These are phyloP conservation scores for Triticum aestivum DNA, from an alignment of 176 grass and related monocot genomes.

Conservation along the genomic window DNA sequence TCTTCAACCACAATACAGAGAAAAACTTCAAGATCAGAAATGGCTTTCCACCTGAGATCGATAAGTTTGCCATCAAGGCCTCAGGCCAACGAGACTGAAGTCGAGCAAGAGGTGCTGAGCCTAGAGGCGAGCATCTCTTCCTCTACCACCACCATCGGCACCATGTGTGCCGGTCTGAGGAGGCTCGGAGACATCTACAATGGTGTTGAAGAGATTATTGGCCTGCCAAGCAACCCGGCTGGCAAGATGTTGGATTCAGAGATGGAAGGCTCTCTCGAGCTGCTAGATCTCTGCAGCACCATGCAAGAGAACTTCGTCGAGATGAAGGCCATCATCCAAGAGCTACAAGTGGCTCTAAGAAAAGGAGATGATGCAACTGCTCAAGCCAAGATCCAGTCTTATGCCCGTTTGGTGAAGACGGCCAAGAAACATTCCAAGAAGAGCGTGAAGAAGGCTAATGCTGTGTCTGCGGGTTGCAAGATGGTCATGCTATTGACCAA, in stretches of 20 bases:
- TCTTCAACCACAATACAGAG: not conserved
- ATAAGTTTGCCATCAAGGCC: conserved; percentile 32
- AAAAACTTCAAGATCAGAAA: not conserved
- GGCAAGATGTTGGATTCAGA: not conserved
- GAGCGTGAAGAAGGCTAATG: not conserved
- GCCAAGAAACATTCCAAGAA: conserved; percentile 32
- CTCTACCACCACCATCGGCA: not conserved
- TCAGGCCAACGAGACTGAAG: not conserved
- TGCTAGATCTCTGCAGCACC: too few relatives aligned
- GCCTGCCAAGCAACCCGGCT: conserved; percentile 35
- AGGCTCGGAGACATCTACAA: conserved; percentile 21
- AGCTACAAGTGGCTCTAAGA: conserved; percentile 30
- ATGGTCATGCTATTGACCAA: conserved; percentile 21
- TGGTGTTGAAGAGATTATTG: conserved; percentile 27
- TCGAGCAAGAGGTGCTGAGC: conserved; percentile 25
- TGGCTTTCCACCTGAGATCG: conserved; percentile 24
- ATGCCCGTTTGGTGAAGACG: conserved; percentile 5
- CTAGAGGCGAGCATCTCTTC: not conserved
- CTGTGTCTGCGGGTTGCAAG: not conserved
- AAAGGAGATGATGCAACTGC: conserved; percentile 26
- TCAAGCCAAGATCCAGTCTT: too few relatives aligned
- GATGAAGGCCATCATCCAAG: not conserved
- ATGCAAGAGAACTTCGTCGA: too few relatives aligned
- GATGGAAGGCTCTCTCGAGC: too few relatives aligned
- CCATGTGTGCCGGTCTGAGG: conserved; percentile 1